phyloP scores from a whole-genome alignment of 257 asterid species.

The Ajuga chamaepitys region DNA sequence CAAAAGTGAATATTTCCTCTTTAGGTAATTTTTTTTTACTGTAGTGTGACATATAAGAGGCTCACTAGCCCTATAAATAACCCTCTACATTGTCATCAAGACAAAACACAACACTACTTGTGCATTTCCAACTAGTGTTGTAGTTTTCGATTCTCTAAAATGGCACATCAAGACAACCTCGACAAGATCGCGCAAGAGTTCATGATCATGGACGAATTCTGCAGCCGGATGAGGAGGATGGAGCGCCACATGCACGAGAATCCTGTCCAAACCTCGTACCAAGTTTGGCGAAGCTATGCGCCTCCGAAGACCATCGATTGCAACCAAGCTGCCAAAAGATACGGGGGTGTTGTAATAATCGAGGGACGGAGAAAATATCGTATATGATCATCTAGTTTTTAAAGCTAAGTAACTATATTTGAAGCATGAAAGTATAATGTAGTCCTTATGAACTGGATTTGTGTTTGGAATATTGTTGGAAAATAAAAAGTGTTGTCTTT shows the following conservation, averaged over 20 bases:
- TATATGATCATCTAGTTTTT: not conserved
- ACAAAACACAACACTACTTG: not conserved
- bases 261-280: conserved; percentile 11
- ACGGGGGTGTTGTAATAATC: conserved; percentile 27
- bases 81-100: conserved; percentile 10
- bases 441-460: no score
- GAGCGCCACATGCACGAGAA: conserved; percentile 16
- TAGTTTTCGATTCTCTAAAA: not conserved
- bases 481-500: no score
- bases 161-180: conserved; percentile 36
- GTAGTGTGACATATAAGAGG: no score
- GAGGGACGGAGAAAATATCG: conserved; percentile 21
- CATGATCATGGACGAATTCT: conserved; percentile 19
- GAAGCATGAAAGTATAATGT: no score
- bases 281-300: conserved; percentile 12
- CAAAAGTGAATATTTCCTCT: no score
- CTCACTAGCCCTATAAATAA: no score
- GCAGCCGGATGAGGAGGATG: conserved; percentile 6
- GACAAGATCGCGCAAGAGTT: conserved; percentile 40
- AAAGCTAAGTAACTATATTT: not conserved
- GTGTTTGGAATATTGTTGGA: no score
- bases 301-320: conserved; percentile 30
- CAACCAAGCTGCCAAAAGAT: conserved; percentile 37
- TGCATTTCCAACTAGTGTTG: not conserved
- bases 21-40: no score